Conservation (phyloP, 2,329 filamentous ascomycete genomes). For the Talaromyces funiculosus region DNA sequence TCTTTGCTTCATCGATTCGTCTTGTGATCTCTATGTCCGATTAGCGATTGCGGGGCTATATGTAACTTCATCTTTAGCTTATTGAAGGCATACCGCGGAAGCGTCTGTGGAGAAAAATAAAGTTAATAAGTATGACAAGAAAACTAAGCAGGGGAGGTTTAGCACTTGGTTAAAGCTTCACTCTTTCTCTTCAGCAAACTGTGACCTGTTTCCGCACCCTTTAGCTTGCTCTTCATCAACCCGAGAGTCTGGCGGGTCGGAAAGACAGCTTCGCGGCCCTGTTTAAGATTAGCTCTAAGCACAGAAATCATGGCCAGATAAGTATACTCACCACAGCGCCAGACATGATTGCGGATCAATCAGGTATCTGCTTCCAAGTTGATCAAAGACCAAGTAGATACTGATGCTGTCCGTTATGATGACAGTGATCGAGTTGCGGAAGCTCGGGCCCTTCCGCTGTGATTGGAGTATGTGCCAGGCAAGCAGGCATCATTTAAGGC, state of each 20-base stretch:
- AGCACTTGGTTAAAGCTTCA: constrained; percentile 92
- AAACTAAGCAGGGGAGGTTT: constrained; percentile 10
- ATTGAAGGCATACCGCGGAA: constrained; percentile 65
- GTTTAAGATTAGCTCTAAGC: constrained; percentile 22
- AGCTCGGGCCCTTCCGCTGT: constrained; percentile 16
- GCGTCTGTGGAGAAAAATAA: constrained; percentile 52
- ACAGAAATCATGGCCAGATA: constrained; percentile 15
- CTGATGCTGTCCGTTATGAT: constrained; percentile 9
- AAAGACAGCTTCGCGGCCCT: constrained; percentile 96
- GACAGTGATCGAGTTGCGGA: constrained; percentile 15
- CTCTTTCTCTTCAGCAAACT: constrained; percentile 96
- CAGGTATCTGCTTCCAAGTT: neutral
- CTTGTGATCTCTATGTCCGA: constrained; percentile 72
- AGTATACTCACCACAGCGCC: constrained; percentile 32
- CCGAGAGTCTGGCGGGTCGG: constrained; percentile 95
- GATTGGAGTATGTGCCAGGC: constrained; percentile 6
- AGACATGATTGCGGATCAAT: constrained; percentile 35
- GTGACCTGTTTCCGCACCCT: constrained; percentile 86
- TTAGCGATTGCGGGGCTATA: constrained; percentile 21
- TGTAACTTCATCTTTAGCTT: constrained; percentile 18
- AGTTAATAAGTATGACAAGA: constrained; percentile 17
- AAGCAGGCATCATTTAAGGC: constrained; percentile 16
- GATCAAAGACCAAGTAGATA: neutral
- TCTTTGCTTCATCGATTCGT: constrained; percentile 96
- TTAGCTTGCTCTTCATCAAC: constrained; percentile 96